Evolutionary conservation across 2,329 filamentous ascomycete species (phyloP).

Genomic region (Fusarium sp.): DNA sequence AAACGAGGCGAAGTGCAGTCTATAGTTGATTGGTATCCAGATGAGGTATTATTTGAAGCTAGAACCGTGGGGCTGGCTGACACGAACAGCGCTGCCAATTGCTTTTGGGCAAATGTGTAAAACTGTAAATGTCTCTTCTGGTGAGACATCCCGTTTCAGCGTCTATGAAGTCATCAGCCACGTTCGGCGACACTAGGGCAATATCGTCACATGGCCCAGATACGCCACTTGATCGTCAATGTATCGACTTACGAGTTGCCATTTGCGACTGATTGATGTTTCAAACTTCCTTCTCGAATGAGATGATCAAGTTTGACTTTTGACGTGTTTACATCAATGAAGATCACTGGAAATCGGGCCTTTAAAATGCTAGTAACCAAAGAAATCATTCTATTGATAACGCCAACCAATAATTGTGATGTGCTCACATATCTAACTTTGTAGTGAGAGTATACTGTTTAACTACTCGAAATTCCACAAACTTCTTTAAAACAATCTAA

Average conservation of each 20-base stretch:
- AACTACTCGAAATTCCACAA: not conserved
- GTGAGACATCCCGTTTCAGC: not conserved
- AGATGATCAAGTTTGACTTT: not conserved
- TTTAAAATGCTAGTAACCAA: not conserved
- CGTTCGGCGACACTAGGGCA: not conserved
- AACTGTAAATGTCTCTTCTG: not conserved
- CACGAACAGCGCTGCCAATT: accelerated
- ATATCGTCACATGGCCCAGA: not conserved
- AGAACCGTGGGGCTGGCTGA: not conserved
- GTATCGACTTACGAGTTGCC: not conserved
- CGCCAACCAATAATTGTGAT: not conserved
- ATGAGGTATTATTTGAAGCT: accelerated
- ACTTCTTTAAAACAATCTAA: not conserved
- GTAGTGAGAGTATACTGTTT: not conserved
- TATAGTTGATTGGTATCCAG: not conserved
- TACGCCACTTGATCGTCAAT: not conserved
- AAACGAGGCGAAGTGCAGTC: not conserved
- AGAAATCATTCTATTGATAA: not conserved
- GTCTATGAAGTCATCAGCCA: not conserved
- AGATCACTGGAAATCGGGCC: too few relatives aligned
- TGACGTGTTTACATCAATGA: too few relatives aligned
- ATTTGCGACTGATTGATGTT: not conserved
- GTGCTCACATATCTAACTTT: not conserved
- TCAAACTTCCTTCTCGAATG: not conserved
- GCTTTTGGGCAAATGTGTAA: not conserved